Evolutionary conservation across 2,329 filamentous ascomycete genomes (phyloP), one percentile per base, ranked within the genome.

Genomic region (Balansia obtecta): DNA sequence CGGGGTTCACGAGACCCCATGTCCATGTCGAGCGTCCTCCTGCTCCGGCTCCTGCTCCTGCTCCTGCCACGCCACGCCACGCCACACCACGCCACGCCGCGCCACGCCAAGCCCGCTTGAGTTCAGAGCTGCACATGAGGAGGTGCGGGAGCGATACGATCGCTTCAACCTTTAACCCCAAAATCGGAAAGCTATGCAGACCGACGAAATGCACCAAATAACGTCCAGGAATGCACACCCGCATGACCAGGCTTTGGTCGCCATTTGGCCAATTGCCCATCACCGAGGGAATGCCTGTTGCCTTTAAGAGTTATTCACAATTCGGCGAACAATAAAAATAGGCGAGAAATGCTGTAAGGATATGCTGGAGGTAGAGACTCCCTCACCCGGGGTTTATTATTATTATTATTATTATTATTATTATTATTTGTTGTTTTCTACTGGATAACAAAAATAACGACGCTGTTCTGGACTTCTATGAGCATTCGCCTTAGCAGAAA

Each of bases 81-180:
- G 9, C 33, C 10, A 34, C 13, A 7, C 13, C 13, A 34, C 2
- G 20, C 20, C 20, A 22, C 20, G 20, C 20, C 20, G 4, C 20
- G 20, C 20, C 20, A 22, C 20, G 20, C 20, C 20, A 22, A 22
- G 20, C 20, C 20, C 20, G 20, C 20, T 22, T 4, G 20, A 22
- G 20, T 22, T 22, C 20, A 34, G 33, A 34, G 33, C 33, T 34
- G 33, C 13, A 34, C 33, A 30, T n/a, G 43, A 52, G 46, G 60
- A 62, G 61, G 61, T 63, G 61, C 61, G 61, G 61, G 61, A 63
- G 45, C 52, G 52, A 52, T 52, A 52, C 60, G 61, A 63, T 63
- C 60, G 60, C 56, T 15, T 40, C 16, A 40, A 49, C 49, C 20
- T 22, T 22, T 22, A 22, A 22, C 20, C 46, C 46, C 52, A 49